Percentiles rank a stretch among this genome's conserved stretches.
phyloP scores from a whole-genome alignment of 129 eudicot species.

The Lactuca sativa region DNA sequence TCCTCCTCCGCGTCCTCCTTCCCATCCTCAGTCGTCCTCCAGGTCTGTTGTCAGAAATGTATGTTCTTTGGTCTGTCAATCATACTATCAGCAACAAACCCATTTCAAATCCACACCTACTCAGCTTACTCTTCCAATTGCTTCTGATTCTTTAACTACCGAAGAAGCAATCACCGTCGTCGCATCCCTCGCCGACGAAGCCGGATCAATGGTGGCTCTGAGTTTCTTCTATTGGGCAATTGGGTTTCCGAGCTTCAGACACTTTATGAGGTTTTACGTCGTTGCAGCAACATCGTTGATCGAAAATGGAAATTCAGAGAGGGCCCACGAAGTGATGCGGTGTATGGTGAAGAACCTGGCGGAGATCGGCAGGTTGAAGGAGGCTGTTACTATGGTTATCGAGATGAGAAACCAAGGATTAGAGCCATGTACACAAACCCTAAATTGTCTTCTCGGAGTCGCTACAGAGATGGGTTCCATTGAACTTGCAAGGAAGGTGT shows the following conservation, averaged over 20 bases:
- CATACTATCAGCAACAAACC: slow-evolving; percentile 57
- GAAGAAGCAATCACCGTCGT: slow-evolving; percentile 81
- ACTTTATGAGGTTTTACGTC: slow-evolving; percentile 75
- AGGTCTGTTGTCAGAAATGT: slow-evolving; percentile 55
- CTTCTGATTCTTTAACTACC: slow-evolving; percentile 44
- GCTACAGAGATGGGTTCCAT: slow-evolving; percentile 49
- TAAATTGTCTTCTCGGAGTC: slow-evolving; percentile 51
- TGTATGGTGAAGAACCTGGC: slow-evolving; percentile 68
- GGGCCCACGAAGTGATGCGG: slow-evolving; percentile 73
- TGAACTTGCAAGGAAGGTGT: slow-evolving; percentile 77
- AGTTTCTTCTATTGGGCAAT: slow-evolving; percentile 88
- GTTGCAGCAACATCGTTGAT: slow-evolving; percentile 62
- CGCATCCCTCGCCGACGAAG: slow-evolving; percentile 77
- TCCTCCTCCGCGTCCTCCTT: slow-evolving; percentile 23
- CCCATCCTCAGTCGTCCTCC: slow-evolving; percentile 35
- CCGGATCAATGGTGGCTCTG: slow-evolving; percentile 86
- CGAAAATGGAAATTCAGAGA: slow-evolving; percentile 60
- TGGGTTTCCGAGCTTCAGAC: slow-evolving; percentile 47
- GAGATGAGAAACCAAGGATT: slow-evolving; percentile 83
- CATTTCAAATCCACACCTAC: slow-evolving; percentile 51
- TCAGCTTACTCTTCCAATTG: slow-evolving; percentile 45
- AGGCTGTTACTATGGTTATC: slow-evolving; percentile 70
- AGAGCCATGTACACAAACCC: slow-evolving; percentile 44
- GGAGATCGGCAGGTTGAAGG: slow-evolving; percentile 80
- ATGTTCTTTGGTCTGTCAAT: slow-evolving; percentile 69